phyloP scores from a whole-genome alignment of 1,284 basidiomycete species.

The Omphalotus olearius region DNA sequence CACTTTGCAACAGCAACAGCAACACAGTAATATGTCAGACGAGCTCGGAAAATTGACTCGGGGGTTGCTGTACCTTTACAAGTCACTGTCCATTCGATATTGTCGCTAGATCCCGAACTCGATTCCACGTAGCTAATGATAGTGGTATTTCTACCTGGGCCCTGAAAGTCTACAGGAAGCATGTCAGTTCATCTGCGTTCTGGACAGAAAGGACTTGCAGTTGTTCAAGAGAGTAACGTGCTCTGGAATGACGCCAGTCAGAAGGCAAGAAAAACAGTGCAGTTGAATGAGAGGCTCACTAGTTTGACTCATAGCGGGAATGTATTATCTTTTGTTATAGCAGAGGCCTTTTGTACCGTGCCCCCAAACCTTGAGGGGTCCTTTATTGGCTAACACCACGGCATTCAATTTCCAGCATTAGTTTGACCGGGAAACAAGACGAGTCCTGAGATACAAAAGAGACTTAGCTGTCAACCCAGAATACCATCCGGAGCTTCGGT shows the following conservation, averaged over 20 bases:
- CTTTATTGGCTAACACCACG: no score
- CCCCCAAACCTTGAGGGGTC: no score
- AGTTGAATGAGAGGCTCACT: slow-evolving; percentile 5
- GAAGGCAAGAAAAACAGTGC: neutral
- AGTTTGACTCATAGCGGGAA: neutral
- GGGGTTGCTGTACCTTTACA: slow-evolving; percentile 52
- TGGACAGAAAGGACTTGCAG: slow-evolving; percentile 29
- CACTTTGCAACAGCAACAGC: slow-evolving; percentile 31
- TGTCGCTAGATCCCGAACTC: slow-evolving; percentile 35
- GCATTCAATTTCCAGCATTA: no score
- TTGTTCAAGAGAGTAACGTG: slow-evolving; percentile 48
- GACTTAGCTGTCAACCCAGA: no score
- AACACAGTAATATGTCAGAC: slow-evolving; percentile 2
- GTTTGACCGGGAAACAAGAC: no score
- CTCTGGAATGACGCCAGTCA: slow-evolving; percentile 23
- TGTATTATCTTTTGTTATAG: no score
- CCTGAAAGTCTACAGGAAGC: slow-evolving; percentile 37
- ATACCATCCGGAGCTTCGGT: no score
- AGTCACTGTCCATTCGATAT: slow-evolving; percentile 42
- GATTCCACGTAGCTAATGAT: slow-evolving; percentile 33
- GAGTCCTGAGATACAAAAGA: no score
- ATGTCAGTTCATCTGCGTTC: neutral
- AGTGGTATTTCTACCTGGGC: slow-evolving; percentile 18
- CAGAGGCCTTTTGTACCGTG: no score
- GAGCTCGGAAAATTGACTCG: neutral